These are phyloP conservation scores for Hyaloscypha variabilis DNA, from an alignment of 495 filamentous ascomycete genomes.

Conservation along the genomic window DNA sequence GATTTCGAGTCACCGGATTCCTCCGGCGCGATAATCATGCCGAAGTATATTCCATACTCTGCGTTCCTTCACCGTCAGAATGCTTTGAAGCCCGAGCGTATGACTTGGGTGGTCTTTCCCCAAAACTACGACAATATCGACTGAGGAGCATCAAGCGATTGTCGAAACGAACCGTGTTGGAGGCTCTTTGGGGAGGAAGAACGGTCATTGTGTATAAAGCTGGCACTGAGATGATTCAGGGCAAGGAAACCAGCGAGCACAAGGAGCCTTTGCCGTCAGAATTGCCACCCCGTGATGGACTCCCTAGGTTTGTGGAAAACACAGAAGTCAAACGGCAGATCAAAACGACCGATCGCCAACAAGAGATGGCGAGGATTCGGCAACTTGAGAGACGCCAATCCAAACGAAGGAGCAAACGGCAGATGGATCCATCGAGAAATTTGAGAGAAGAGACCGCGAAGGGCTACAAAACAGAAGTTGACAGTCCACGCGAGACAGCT, in stretches of 20 bases:
- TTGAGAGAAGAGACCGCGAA: too few relatives aligned
- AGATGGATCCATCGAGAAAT: not conserved
- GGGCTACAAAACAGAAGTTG: too few relatives aligned
- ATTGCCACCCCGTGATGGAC: too few relatives aligned
- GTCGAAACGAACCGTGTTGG: constrained; percentile 7
- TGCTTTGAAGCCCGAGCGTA: constrained; percentile 2
- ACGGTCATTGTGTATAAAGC: constrained; percentile 3
- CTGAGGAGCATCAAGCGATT: constrained; percentile 15
- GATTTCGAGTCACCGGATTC: not conserved
- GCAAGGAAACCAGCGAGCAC: not conserved
- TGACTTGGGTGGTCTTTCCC: not conserved
- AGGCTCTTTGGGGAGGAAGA: not conserved
- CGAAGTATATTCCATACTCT: not conserved
- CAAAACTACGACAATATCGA: constrained; percentile 10
- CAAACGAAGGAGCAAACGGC: constrained; percentile 6
- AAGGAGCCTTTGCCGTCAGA: not conserved
- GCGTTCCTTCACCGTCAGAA: not conserved
- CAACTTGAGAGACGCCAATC: constrained; percentile 10
- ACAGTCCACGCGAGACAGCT: too few relatives aligned
- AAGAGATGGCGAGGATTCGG: constrained; percentile 10
- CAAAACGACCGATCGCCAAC: constrained; percentile 3
- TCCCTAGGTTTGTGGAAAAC: too few relatives aligned
- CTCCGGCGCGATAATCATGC: not conserved
- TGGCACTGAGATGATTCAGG: not conserved
- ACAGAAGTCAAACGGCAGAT: not conserved